These are phyloP conservation scores for Microstroma glucosiphilum DNA, from an alignment of 1,284 basidiomycete species.

Conservation along the genomic window DNA sequence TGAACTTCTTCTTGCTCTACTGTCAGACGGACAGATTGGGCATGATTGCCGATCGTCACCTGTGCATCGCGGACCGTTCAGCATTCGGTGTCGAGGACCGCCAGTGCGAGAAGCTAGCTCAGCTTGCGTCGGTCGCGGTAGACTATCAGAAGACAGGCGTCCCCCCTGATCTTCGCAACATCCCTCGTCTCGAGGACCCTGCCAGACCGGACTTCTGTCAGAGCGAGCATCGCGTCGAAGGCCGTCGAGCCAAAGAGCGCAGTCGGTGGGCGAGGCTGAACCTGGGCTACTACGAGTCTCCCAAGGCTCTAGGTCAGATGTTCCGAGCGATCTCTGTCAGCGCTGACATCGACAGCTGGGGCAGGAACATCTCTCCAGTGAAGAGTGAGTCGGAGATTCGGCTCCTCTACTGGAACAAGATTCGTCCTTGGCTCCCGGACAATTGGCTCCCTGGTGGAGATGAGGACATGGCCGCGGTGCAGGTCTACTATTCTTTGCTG, in stretches of 20 bases:
- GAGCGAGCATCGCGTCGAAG: conserved; percentile 7
- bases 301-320: conserved; percentile 11
- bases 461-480: neutral
- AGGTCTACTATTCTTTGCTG: neutral
- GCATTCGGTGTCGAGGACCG: conserved; percentile 57
- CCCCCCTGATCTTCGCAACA: neutral
- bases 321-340: conserved; percentile 13
- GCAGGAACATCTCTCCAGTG: neutral
- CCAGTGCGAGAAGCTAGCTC: conserved; percentile 62
- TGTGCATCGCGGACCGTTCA: conserved; percentile 66
- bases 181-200: neutral
- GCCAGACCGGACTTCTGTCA: conserved; percentile 7
- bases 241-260: neutral
- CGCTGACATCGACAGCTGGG: neutral
- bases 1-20: conserved; percentile 66
- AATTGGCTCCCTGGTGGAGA: neutral
- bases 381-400: neutral
- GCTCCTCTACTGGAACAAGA: neutral
- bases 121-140: conserved; percentile 64
- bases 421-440: neutral
- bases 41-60: conserved; percentile 59
- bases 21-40: conserved; percentile 58
- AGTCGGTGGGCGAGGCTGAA: neutral
- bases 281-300: conserved; percentile 7
- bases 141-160: conserved; percentile 31